Base-by-base conservation (phyloP, 2,329 filamentous ascomycete genomes). In the Xylariaceae sp. region DNA sequence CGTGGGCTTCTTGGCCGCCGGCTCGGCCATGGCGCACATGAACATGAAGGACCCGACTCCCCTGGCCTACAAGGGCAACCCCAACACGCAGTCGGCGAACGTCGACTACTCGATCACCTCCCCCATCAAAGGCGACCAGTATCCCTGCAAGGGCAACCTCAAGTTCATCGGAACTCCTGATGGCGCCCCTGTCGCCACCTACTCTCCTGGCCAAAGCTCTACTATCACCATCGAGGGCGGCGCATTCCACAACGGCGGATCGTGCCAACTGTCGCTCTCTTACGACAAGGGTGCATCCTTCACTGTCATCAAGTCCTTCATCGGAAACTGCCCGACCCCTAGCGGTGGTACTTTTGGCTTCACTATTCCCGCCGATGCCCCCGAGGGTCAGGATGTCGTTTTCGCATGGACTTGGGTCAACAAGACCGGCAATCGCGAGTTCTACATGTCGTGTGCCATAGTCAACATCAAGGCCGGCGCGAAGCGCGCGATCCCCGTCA, bases 371-470 rank as follows among this genome's bases (percentile, higher is more conserved):
- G 73, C 75, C 2, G 84, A 87, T 64, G 83, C 84, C 1, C 83
- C 84, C n/a, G 61, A 67, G 37, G 69, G 74, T 61, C 77, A 74
- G 74, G 82, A 86, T 39, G 87, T 84, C 59, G 72, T 92, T 50
- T 82, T 92, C 54, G 84, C 85, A 44, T 93, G 90, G 90, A 85
- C 84, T 30, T 90, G 87, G 87, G 87, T 89, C 76, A 91, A 91
- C 78, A 77, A 85, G 64, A 74, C 88, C 47, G 89, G 89, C 30
- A 92, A 92, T 75, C 82, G 89, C 52, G 89, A 93, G 73, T 89
- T 89, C 83, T 94, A 94, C 81, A 91, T 91, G 87, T 90, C 91
- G 75, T 94, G 90, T 70, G 89, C 89, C 6, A 79, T 82, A 55
- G 82, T 92, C 67, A 84, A 82, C 62, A 85, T 92, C 70, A 74